Percentiles rank a stretch among this genome's conserved stretches.
Evolutionary conservation across 331 rosid genomes (phyloP).

Genomic region (Malus hybrid): DNA sequence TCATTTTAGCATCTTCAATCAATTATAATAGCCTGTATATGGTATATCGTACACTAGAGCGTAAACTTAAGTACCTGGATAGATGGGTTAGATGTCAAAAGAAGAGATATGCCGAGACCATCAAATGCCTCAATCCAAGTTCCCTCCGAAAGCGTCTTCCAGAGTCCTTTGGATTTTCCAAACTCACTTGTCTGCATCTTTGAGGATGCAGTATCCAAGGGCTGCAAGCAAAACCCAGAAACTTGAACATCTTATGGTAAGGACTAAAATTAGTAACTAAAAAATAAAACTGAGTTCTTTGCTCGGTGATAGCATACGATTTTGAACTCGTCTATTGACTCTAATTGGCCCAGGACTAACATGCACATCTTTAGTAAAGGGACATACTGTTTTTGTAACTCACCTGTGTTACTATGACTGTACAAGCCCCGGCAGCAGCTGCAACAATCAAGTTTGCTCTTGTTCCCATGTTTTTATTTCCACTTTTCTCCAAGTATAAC

Average conservation of each 20-base stretch:
- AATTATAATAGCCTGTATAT: too few relatives aligned
- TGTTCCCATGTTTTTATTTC: slow-evolving; percentile 67
- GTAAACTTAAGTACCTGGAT: slow-evolving; percentile 55
- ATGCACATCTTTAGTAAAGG: not conserved
- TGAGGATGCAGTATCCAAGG: slow-evolving; percentile 85
- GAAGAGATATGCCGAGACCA: slow-evolving; percentile 88
- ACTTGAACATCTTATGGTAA: not conserved
- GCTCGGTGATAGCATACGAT: not conserved
- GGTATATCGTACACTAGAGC: not conserved
- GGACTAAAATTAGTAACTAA: not conserved
- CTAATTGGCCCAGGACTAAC: not conserved
- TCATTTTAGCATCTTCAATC: not conserved
- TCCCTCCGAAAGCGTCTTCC: slow-evolving; percentile 81
- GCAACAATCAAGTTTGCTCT: slow-evolving; percentile 78
- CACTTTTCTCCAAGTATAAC: slow-evolving; percentile 60
- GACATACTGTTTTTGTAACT: slow-evolving; percentile 5
- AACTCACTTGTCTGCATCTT: slow-evolving; percentile 96
- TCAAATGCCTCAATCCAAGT: slow-evolving; percentile 81
- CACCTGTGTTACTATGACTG: slow-evolving; percentile 72
- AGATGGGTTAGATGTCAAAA: slow-evolving; percentile 88
- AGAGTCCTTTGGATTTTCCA: slow-evolving; percentile 90
- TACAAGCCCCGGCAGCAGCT: slow-evolving; percentile 86
- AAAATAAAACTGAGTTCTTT: not conserved
- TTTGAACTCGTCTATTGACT: not conserved
- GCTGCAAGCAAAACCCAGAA: slow-evolving; percentile 44